Conservation (phyloP, 2,329 filamentous ascomycete species). For the Nothomitra cinnamomea region DNA sequence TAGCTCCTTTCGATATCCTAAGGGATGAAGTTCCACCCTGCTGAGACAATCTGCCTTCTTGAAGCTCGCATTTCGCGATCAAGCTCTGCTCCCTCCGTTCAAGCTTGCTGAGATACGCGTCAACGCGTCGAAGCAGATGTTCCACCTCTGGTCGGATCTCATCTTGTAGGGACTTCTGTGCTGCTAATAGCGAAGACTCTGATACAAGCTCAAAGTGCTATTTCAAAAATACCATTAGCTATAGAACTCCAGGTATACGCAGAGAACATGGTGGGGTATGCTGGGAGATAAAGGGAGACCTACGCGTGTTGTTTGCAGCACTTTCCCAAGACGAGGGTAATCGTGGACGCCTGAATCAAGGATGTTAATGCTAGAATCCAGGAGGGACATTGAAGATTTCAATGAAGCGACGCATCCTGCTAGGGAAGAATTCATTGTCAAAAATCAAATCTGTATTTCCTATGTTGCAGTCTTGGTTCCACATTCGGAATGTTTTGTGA, state of each 20-base stretch:
- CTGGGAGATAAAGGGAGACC: slow-evolving; percentile 11
- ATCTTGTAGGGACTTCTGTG: slow-evolving; percentile 4
- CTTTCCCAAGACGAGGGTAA: slow-evolving; percentile 43
- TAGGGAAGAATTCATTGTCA: slow-evolving; percentile 29
- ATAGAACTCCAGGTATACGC: neutral
- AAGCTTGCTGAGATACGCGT: slow-evolving; percentile 6
- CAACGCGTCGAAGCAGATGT: slow-evolving; percentile 5
- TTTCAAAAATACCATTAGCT: neutral
- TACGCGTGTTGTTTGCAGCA: slow-evolving; percentile 45
- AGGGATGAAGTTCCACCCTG: slow-evolving; percentile 10
- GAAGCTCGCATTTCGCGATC: slow-evolving; percentile 5
- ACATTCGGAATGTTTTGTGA: neutral
- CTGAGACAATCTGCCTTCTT: slow-evolving; percentile 23
- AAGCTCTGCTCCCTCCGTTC: slow-evolving; percentile 6
- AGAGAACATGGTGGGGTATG: neutral
- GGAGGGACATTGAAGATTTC: slow-evolving; percentile 40
- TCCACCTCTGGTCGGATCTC: slow-evolving; percentile 6
- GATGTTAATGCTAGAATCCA: slow-evolving; percentile 45
- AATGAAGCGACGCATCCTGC: slow-evolving; percentile 43
- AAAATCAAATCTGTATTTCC: neutral
- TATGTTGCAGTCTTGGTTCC: neutral
- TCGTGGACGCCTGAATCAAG: slow-evolving; percentile 45
- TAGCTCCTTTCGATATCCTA: neutral
- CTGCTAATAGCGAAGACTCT: slow-evolving; percentile 5
- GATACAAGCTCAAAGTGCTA: slow-evolving; percentile 8